Percentiles rank a stretch among this genome's conserved stretches.
phyloP scores from a whole-genome alignment of 1,139 yeast species.

The Hanseniaspora gamundiae region DNA sequence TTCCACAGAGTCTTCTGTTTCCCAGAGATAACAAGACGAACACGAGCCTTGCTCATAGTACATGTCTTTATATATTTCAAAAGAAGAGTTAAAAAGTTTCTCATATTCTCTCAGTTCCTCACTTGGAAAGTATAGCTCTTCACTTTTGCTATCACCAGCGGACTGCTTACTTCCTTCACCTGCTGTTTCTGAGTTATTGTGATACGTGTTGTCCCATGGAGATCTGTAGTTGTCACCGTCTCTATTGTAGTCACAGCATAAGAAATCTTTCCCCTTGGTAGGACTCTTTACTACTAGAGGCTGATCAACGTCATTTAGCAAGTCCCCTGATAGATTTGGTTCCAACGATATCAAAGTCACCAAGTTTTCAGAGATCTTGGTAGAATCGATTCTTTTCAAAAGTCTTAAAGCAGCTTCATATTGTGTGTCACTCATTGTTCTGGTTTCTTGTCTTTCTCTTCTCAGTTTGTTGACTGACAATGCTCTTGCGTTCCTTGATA shows the following conservation, averaged over 20 bases:
- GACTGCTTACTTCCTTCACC: too few relatives aligned
- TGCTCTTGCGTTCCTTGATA: too few relatives aligned
- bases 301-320: slow-evolving; percentile 76
- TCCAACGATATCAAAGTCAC: slow-evolving; percentile 58
- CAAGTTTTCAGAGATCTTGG: slow-evolving; percentile 49
- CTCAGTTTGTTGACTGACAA: too few relatives aligned
- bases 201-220: slow-evolving; percentile 80
- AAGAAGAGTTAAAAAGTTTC: slow-evolving; percentile 73
- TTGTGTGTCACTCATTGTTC: slow-evolving; percentile 43
- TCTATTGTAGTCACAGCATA: slow-evolving; percentile 89
- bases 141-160: slow-evolving; percentile 12
- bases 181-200: slow-evolving; percentile 37
- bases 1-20: slow-evolving; percentile 36
- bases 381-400: slow-evolving; percentile 77
- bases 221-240: slow-evolving; percentile 89
- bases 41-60: slow-evolving; percentile 83
- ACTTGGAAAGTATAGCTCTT: slow-evolving; percentile 64
- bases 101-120: slow-evolving; percentile 60
- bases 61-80: slow-evolving; percentile 83
- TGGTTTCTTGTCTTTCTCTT: neutral
- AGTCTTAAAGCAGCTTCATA: slow-evolving; percentile 84
- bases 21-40: slow-evolving; percentile 91
- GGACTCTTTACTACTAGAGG: slow-evolving; percentile 59
- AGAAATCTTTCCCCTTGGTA: slow-evolving; percentile 48
- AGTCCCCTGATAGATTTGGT: slow-evolving; percentile 80